These are phyloP conservation scores for Jatropha multifida DNA, from an alignment of 441 rosid species.

Conservation along the genomic window DNA sequence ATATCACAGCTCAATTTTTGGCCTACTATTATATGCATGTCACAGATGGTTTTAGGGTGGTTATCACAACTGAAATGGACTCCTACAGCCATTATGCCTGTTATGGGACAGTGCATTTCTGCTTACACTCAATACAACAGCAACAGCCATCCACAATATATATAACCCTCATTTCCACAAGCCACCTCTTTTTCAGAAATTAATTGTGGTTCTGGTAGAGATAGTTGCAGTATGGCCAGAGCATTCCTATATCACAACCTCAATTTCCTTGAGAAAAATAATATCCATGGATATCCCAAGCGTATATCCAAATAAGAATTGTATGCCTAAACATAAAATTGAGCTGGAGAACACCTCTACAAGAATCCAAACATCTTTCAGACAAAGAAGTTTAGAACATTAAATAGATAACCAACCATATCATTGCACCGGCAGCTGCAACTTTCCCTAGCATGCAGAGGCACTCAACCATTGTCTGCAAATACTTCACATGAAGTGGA, in stretches of 20 bases:
- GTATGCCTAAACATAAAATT: not conserved
- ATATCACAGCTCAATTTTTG: not conserved
- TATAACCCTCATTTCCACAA: not conserved
- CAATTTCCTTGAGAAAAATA: not conserved
- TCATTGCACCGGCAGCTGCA: constrained; percentile 96
- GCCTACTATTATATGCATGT: not conserved
- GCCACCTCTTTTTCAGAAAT: not conserved
- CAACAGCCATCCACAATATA: not conserved
- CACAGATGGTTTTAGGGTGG: not conserved
- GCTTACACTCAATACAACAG: not conserved
- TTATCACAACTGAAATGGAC: not conserved
- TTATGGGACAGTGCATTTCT: not conserved
- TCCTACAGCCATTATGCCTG: not conserved
- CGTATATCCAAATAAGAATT: not conserved
- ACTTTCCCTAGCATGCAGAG: constrained; percentile 95
- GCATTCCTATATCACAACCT: not conserved
- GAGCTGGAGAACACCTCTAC: not conserved
- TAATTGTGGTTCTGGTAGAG: not conserved
- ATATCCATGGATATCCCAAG: not conserved
- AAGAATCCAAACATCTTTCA: not conserved
- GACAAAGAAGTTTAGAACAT: not conserved
- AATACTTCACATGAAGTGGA: constrained; percentile 88
- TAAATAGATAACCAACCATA: constrained; percentile 68
- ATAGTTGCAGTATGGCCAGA: not conserved
- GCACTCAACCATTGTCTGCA: constrained; percentile 97